Conservation (phyloP, 352 stramenopile genomes). For the Phytopythium chamaehyphon region DNA sequence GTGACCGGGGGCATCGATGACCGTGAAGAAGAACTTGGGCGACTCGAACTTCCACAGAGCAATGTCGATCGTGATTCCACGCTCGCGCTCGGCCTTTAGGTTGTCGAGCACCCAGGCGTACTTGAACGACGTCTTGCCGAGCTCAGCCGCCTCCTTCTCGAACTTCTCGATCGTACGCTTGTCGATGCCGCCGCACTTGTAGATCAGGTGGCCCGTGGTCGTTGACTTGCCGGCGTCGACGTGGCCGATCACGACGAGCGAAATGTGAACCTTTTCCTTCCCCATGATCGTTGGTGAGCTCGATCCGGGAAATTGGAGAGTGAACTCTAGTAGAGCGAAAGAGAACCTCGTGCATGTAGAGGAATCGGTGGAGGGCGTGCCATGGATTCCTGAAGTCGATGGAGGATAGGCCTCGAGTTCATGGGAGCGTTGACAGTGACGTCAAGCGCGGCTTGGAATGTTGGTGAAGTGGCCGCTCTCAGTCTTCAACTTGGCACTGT, state of each 20-base stretch:
- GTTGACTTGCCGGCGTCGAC: conserved; percentile 99
- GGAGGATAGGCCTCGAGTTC: no score
- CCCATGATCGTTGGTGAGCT: conserved; percentile 24
- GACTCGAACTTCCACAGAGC: conserved; percentile 98
- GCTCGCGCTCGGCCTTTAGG: conserved; percentile 97
- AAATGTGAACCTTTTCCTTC: conserved; percentile 87
- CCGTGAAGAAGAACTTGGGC: conserved; percentile 95
- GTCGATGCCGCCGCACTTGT: conserved; percentile 98
- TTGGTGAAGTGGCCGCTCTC: no score
- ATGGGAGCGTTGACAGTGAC: no score
- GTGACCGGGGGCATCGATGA: conserved; percentile 98
- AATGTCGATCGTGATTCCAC: conserved; percentile 98
- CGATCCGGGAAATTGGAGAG: not conserved
- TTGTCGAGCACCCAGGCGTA: conserved; percentile 99
- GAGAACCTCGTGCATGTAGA: no score
- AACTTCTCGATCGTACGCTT: conserved; percentile 99
- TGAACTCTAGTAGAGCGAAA: conserved; percentile 4
- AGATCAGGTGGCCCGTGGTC: conserved; percentile 98
- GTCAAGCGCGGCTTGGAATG: no score
- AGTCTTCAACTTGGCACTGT: no score
- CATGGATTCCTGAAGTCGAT: no score
- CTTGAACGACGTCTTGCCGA: conserved; percentile 98
- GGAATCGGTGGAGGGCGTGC: no score
- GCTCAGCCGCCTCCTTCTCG: conserved; percentile 95
- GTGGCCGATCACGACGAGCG: conserved; percentile 95